These are phyloP conservation scores for Tolypocladium tundrense DNA, from an alignment of 2,329 filamentous ascomycete species.

Conservation along the genomic window DNA sequence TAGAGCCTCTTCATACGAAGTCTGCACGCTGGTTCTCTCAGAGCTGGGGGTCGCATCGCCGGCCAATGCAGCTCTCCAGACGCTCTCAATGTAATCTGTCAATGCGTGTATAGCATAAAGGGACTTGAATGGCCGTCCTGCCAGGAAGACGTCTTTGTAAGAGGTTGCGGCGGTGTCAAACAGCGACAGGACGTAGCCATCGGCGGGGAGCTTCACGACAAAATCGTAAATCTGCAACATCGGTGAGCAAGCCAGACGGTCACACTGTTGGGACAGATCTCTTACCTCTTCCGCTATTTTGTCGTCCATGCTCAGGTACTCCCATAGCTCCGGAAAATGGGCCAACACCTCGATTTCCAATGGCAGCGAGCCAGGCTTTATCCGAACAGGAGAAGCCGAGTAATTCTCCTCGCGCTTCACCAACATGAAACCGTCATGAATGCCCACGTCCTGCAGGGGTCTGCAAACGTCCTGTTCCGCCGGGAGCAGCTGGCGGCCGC, in stretches of 20 bases:
- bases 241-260: constrained; percentile 7
- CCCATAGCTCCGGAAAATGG: constrained; percentile 78
- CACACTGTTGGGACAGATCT: background rate
- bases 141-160: constrained; percentile 55
- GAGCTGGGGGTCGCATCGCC: background rate
- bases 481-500: constrained; percentile 55
- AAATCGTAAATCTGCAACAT: constrained; percentile 54
- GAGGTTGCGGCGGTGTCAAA: constrained; percentile 45
- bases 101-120: constrained; percentile 65
- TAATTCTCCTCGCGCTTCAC: constrained; percentile 48
- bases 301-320: constrained; percentile 66
- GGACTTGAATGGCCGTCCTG: constrained; percentile 59
- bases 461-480: constrained; percentile 46
- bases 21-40: background rate
- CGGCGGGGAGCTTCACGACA: constrained; percentile 57
- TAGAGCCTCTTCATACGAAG: constrained; percentile 9
- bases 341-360: constrained; percentile 72
- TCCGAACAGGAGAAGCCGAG: constrained; percentile 28
- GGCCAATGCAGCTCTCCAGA: constrained; percentile 18
- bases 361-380: constrained; percentile 41
- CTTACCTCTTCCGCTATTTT: constrained; percentile 55
- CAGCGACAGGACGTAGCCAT: constrained; percentile 48
- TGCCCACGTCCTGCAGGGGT: constrained; percentile 57
- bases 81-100: constrained; percentile 44
- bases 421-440: constrained; percentile 55